Conservation (phyloP, 2,329 filamentous ascomycete genomes). For the Neoscytalidium dimidiatum region DNA sequence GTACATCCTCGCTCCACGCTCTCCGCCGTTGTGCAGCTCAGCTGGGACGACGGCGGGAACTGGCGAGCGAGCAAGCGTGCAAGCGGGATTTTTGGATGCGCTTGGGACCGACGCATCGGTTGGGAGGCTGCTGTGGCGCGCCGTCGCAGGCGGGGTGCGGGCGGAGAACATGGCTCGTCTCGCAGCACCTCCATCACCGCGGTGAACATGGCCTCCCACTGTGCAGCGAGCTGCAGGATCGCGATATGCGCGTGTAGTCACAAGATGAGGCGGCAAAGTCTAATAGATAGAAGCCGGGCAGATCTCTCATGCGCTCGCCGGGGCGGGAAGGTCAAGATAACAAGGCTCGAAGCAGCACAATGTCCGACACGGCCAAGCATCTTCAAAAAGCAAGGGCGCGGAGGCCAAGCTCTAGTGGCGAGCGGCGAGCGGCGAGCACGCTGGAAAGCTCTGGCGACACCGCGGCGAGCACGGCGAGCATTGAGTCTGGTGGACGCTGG, state of each 20-base stretch:
- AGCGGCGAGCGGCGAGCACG: neutral
- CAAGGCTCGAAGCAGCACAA: neutral
- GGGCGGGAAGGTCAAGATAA: slow-evolving; percentile 1
- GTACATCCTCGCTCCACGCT: neutral
- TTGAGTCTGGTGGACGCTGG: neutral
- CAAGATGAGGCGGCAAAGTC: slow-evolving; percentile 16
- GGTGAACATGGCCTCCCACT: neutral
- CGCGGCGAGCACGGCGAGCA: neutral
- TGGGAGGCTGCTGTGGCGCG: neutral
- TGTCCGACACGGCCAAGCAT: slow-evolving; percentile 4
- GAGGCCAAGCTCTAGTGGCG: neutral
- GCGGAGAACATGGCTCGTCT: neutral
- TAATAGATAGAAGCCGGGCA: slow-evolving; percentile 8
- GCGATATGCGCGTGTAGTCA: neutral
- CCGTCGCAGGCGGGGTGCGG: neutral
- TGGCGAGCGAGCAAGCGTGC: neutral
- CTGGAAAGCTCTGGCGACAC: neutral
- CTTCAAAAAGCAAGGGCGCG: slow-evolving; percentile 14
- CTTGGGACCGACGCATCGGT: neutral
- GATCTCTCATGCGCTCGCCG: neutral
- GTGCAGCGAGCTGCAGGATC: slow-evolving; percentile 3
- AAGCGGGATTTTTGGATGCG: slow-evolving; percentile 13
- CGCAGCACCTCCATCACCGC: neutral
- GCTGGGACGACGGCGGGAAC: neutral
- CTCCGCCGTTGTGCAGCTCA: neutral